Base-by-base conservation (phyloP, 2,329 filamentous ascomycete species). In the Penicillium verrucosum region DNA sequence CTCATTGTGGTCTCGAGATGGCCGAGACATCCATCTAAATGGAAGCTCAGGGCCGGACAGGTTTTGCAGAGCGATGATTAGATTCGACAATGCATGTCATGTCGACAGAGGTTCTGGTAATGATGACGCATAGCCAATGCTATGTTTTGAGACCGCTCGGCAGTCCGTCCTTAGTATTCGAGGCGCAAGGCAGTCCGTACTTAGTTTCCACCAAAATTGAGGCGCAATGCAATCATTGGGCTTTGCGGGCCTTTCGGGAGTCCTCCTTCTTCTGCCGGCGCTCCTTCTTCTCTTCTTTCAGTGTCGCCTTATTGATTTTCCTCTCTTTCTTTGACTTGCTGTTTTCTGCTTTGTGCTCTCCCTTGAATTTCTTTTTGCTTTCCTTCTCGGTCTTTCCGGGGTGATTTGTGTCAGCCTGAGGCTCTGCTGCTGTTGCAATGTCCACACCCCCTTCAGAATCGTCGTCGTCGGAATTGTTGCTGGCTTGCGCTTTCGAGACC, bases 251-350 rank as follows among this genome's bases (percentile, higher is more conserved):
- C 44, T 70, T 70, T 37, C 68, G 69, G 23, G 66, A 63, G 25
- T 79, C 73, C 67, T 82, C 79, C 62, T 74, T 74, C 57, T 74
- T 73, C 34, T 70, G 54, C 29, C 66, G 63, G 58, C 66, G 65
- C 49, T 70, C 64, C 54, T 68, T 65, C 41, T 69, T 67, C 30
- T 62, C 58, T 38, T 68, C 60, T 53, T 56, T 68, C 52, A 58
- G 66, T 32, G 61, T 67, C 40, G 64, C 64, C 55, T 67, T 70
- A 54, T 54, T 69, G 41, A 61, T 62, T 56, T 65, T 70, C 43
- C 62, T 70, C 52, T 65, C 65, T 47, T 58, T 58, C 54, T 66
- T 70, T 12, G 53, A 59, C 50, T 72, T 58, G 65, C 60, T 68
- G 23, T 56, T 45, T 52, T 60, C 51, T 16, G 16, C 16, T 42